phyloP scores from a whole-genome alignment of 805 yeast genomes.

The Metschnikowia lunata region DNA sequence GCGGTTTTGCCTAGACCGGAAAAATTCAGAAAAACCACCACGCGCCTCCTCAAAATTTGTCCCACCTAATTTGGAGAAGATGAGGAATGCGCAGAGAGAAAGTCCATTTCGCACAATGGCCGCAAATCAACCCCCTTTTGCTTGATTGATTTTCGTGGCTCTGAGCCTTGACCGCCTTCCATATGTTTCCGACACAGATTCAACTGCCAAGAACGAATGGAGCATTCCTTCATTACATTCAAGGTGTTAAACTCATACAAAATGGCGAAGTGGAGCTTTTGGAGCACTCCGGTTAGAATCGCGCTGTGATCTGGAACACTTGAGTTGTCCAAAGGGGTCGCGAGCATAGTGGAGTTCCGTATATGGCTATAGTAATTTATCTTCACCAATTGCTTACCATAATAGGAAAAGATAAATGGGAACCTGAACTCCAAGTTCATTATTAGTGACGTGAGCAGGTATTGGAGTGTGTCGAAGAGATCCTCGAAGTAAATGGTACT shows the following conservation, averaged over 20 bases:
- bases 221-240: conserved; percentile 19
- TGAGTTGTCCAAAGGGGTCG: conserved; percentile 9
- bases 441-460: conserved; percentile 20
- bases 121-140: conserved; percentile 7
- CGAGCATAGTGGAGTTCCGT: conserved; percentile 5
- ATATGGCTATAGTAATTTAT: conserved; percentile 16
- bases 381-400: conserved; percentile 24
- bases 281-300: conserved; percentile 9
- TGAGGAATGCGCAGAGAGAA: background rate
- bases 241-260: conserved; percentile 20
- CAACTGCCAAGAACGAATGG: conserved; percentile 5
- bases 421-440: conserved; percentile 25
- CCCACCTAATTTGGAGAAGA: background rate
- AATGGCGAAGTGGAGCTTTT: conserved; percentile 14
- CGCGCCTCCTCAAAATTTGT: background rate
- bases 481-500: conserved; percentile 5
- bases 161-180: background rate
- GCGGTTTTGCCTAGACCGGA: background rate
- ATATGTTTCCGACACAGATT: conserved; percentile 4
- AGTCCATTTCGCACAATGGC: conserved; percentile 1
- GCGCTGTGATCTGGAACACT: conserved; percentile 4
- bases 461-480: conserved; percentile 19
- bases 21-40: background rate
- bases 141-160: conserved; percentile 3
- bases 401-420: conserved; percentile 30